Evolutionary conservation across 495 filamentous ascomycete species (phyloP).

Genomic region (Aspergillus nidulans): DNA sequence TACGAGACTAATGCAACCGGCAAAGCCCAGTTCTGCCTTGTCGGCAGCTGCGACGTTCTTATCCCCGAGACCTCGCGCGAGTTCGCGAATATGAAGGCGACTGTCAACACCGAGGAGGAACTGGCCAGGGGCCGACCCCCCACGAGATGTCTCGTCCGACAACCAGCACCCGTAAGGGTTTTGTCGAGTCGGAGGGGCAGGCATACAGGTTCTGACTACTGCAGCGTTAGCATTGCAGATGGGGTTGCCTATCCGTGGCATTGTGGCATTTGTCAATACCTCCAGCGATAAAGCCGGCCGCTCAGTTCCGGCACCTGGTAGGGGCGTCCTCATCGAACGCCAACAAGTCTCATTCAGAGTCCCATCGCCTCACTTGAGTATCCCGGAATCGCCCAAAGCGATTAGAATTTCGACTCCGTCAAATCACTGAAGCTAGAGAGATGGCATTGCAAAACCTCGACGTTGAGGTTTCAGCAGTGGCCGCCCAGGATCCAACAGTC

Average conservation of each 20-base stretch:
- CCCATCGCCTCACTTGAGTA: background rate
- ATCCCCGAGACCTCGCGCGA: background rate
- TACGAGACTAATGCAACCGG: background rate
- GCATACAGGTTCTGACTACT: background rate
- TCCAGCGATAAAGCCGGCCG: background rate
- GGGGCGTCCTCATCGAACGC: background rate
- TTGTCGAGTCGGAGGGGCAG: background rate
- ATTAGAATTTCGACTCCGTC: background rate
- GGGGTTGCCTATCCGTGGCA: too few relatives aligned
- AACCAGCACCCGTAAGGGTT: background rate
- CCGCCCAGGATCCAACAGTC: background rate
- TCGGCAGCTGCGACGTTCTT: background rate
- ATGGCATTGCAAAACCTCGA: background rate
- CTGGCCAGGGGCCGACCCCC: background rate
- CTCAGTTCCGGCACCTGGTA: background rate
- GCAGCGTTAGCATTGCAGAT: too few relatives aligned
- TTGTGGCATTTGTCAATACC: background rate
- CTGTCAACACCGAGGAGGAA: background rate
- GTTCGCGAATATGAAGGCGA: background rate
- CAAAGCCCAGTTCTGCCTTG: background rate
- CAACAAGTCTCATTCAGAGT: background rate
- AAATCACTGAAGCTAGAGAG: background rate
- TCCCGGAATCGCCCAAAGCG: background rate
- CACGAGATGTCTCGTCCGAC: background rate
- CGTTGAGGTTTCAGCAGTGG: background rate